Evolutionary conservation across 768 basidiomycete genomes (phyloP).

Genomic region (Termitomyces sp.): DNA sequence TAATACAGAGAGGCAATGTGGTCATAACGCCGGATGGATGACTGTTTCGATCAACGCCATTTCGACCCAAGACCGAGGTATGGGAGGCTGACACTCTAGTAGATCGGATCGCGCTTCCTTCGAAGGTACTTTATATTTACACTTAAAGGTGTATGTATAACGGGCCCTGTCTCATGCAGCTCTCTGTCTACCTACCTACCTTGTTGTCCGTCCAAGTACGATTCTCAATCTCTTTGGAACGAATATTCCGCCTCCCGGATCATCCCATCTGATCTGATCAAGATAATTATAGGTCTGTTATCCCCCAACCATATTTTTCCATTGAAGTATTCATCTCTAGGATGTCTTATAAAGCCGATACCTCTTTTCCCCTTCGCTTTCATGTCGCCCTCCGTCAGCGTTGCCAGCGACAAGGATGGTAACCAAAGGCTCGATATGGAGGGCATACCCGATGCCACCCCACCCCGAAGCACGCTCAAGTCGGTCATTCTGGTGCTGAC

Average conservation of each 20-base stretch:
- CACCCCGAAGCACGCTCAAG: slow-evolving; percentile 14
- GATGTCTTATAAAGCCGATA: neutral
- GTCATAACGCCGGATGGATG: neutral
- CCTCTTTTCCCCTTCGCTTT: neutral
- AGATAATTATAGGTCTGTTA: neutral
- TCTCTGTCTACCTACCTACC: too few relatives aligned
- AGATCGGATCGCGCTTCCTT: neutral
- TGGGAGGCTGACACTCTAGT: neutral
- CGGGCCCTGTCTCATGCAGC: too few relatives aligned
- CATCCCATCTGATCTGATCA: slow-evolving; percentile 7
- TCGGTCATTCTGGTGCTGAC: slow-evolving; percentile 18
- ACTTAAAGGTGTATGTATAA: too few relatives aligned
- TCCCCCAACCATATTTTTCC: neutral
- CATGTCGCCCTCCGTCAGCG: slow-evolving; percentile 7
- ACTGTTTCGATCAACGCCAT: neutral
- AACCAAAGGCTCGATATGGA: slow-evolving; percentile 1
- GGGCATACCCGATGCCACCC: neutral
- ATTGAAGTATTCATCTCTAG: neutral
- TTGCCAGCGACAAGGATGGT: slow-evolving; percentile 8
- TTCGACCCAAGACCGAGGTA: neutral
- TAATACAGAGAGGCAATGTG: neutral
- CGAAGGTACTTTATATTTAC: neutral
- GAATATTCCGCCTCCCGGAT: neutral
- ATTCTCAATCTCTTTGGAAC: neutral
- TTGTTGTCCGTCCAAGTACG: too few relatives aligned